Base-by-base conservation (phyloP, 2,329 filamentous ascomycete genomes). In the Beauveria pseudobassiana region DNA sequence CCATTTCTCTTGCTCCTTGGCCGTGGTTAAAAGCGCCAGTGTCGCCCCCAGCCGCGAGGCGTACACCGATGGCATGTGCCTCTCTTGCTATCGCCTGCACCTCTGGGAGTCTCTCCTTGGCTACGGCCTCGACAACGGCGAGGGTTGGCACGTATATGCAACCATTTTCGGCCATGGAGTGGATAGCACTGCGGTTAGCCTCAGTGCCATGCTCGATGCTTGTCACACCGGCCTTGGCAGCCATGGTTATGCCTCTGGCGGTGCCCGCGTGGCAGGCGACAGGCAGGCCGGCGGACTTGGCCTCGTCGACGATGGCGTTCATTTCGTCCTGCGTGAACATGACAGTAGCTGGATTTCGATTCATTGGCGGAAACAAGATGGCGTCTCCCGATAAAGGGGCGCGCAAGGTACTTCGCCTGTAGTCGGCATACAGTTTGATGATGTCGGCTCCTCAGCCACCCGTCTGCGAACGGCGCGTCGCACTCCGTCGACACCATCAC, bases 11-110 rank as follows among this genome's bases (percentile, higher is more conserved):
- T 0, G 69, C 78, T 59, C 81, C 81, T 18, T 83, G 74, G 0
- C 82, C 82, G 60, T 85, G 82, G 3, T 78, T 70, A 62, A 81
- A 79, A 0, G 80, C 76, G 1, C 82, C 82, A 0, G 81, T 84
- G 62, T 84, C 81, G 0, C 81, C 81, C 0, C 82, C 82, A 10
- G 76, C 75, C 0, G 80, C 82, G 10, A 85, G 64, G 56, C 77
- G 76, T 20, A 84, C 75, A 0, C 82, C 82, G 10, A 69, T 59
- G 5, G 80, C 75, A 61, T 73, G 75, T 0, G 80, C 82, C 20
- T 67, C 69, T 66, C 78, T 80, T 0, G 75, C 75, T 30, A 77
- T 73, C 2, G 66, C 69, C 45, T 79, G 69, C 28, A 77, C 70
- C 1, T 62, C 61, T 28, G 69, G 65, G 3, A 76, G 69, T 4